Evolutionary conservation across 1,284 basidiomycete species (phyloP).

Genomic region (Earliella scabrosa): DNA sequence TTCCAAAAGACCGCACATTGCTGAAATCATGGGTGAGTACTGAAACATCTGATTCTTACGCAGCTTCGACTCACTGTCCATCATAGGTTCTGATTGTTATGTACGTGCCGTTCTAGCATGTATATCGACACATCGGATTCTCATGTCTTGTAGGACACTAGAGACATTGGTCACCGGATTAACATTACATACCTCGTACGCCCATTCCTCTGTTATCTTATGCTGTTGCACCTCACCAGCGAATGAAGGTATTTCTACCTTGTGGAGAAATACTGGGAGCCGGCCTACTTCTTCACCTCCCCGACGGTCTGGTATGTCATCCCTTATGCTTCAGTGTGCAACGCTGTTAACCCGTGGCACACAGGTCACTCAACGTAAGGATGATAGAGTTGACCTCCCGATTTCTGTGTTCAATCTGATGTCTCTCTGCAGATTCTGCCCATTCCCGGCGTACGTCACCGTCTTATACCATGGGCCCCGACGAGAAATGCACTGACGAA

Average conservation of each 20-base stretch:
- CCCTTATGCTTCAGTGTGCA: too few species aligned
- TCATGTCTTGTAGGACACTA: too few species aligned
- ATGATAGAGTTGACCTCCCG: not conserved
- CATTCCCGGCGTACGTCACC: not conserved
- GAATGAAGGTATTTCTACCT: constrained; percentile 1
- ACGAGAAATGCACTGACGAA: not conserved
- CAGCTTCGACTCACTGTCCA: too few species aligned
- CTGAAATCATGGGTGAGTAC: constrained; percentile 6
- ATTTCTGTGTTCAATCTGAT: not conserved
- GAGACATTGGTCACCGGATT: too few species aligned
- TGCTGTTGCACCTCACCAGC: not conserved
- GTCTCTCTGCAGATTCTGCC: not conserved
- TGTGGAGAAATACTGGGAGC: not conserved
- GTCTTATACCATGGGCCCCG: not conserved
- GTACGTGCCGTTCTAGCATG: not conserved
- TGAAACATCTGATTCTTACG: too few species aligned
- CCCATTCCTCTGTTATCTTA: too few species aligned
- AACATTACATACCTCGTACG: too few species aligned
- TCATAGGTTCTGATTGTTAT: not conserved
- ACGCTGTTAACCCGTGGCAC: too few species aligned
- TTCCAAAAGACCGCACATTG: not conserved
- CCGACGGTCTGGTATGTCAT: not conserved
- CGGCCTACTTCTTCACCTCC: not conserved
- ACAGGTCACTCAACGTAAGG: constrained; percentile 1
- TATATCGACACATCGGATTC: not conserved